These are phyloP conservation scores for Globisporangium takayamanum DNA, from an alignment of 352 stramenopile species.

Conservation along the genomic window DNA sequence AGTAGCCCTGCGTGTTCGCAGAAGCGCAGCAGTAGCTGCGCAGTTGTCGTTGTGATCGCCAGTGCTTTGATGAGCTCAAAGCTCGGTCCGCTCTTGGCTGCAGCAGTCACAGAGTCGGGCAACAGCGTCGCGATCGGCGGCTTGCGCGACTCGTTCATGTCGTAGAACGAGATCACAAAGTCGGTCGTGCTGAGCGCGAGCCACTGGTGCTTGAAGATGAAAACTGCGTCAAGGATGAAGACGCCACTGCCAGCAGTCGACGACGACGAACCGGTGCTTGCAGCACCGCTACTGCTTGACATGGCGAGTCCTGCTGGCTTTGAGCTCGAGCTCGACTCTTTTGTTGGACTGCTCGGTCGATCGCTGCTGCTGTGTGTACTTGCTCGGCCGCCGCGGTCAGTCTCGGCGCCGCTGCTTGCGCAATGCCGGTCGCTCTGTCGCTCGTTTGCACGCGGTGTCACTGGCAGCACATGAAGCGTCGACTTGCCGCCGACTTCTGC, in stretches of 20 bases:
- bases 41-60: conserved; percentile 55
- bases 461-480: conserved; percentile 1
- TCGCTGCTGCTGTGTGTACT: neutral
- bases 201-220: conserved; percentile 52
- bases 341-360: neutral
- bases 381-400: neutral
- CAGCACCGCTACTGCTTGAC: neutral
- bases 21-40: conserved; percentile 60
- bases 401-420: no score
- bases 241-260: conserved; percentile 9
- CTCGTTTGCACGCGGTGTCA: conserved; percentile 13
- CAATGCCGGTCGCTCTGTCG: neutral
- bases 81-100: conserved; percentile 11
- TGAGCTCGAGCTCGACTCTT: neutral
- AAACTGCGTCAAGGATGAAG: conserved; percentile 64
- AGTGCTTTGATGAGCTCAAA: conserved; percentile 41
- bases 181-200: conserved; percentile 69
- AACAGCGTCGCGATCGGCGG: conserved; percentile 11
- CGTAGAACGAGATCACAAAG: conserved; percentile 81
- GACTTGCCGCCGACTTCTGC: conserved; percentile 35
- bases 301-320: neutral
- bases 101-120: conserved; percentile 11
- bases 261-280: neutral
- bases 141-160: conserved; percentile 50
- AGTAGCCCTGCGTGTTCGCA: conserved; percentile 44